Conservation (phyloP, 805 yeast genomes). For the Candida berthetii region DNA sequence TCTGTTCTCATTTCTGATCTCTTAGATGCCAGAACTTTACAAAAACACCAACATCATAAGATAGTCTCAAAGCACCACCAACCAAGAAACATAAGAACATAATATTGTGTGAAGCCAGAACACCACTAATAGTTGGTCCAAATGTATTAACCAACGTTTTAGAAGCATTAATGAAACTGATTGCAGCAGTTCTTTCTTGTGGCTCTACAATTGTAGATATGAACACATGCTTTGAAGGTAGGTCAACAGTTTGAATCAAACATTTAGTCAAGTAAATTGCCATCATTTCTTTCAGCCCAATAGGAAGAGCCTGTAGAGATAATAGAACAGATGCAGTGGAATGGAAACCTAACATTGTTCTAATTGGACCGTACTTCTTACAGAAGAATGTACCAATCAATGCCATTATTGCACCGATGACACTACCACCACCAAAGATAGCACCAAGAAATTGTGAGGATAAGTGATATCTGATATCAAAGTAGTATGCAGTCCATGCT, state of each 20-base stretch:
- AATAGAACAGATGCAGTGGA: constrained; percentile 35
- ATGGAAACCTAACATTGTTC: constrained; percentile 39
- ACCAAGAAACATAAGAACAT: constrained; percentile 37
- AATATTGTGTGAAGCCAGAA: constrained; percentile 25
- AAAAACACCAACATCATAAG: constrained; percentile 34
- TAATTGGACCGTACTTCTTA: constrained; percentile 36
- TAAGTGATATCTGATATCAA: constrained; percentile 29
- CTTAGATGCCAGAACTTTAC: constrained; percentile 19
- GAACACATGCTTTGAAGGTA: constrained; percentile 42
- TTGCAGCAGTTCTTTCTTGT: constrained; percentile 34
- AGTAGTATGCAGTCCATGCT: constrained; percentile 40
- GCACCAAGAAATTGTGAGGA: constrained; percentile 30
- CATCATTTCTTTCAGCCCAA: constrained; percentile 24
- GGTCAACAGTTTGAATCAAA: constrained; percentile 39
- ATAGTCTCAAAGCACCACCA: constrained; percentile 33
- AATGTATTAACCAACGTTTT: constrained; percentile 34
- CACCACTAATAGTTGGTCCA: constrained; percentile 38
- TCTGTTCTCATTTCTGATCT: not conserved
- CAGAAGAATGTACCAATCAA: constrained; percentile 36
- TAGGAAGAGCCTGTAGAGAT: constrained; percentile 32
- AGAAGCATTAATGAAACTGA: constrained; percentile 38
- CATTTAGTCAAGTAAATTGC: constrained; percentile 26
- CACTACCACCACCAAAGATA: constrained; percentile 32
- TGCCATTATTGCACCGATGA: constrained; percentile 32
- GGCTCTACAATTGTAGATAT: constrained; percentile 34